phyloP scores from a whole-genome alignment of 2,329 filamentous ascomycete species.

The Colletotrichum neosansevieriae region DNA sequence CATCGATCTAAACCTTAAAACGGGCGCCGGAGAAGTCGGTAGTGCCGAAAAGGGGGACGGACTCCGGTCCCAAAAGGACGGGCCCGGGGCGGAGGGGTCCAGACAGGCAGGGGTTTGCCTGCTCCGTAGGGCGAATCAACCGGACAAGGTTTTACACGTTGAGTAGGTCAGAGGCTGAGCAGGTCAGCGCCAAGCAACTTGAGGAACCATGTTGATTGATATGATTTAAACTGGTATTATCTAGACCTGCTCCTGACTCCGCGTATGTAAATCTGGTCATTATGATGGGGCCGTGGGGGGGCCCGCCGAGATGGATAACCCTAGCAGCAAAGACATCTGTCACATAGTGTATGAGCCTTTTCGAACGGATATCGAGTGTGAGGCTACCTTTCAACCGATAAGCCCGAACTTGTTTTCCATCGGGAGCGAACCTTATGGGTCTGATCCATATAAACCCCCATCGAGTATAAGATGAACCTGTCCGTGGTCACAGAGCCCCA shows the following conservation, averaged over 20 bases:
- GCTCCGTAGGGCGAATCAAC: slow-evolving; percentile 23
- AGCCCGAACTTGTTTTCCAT: background rate
- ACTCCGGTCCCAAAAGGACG: slow-evolving; percentile 26
- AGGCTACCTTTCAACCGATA: slow-evolving; percentile 9
- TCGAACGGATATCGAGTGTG: slow-evolving; percentile 16
- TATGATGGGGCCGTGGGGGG: slow-evolving; percentile 13
- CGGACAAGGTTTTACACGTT: slow-evolving; percentile 25
- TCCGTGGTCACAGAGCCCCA: background rate
- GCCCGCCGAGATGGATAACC: slow-evolving; percentile 11
- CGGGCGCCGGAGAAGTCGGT: slow-evolving; percentile 27
- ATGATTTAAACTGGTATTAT: slow-evolving; percentile 29
- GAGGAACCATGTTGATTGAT: slow-evolving; percentile 35
- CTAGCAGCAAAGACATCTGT: slow-evolving; percentile 5
- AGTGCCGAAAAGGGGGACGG: slow-evolving; percentile 32
- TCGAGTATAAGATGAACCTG: slow-evolving; percentile 33
- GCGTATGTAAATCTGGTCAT: background rate
- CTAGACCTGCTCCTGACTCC: background rate
- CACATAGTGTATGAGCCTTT: background rate
- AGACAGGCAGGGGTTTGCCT: slow-evolving; percentile 24
- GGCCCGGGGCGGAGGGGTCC: background rate
- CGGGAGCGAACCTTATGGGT: background rate
- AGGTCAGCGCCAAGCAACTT: slow-evolving; percentile 24
- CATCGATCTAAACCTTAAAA: slow-evolving; percentile 28
- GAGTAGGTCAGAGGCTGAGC: slow-evolving; percentile 31
- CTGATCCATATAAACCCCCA: slow-evolving; percentile 7